Conservation (phyloP, 306 rosid species). For the Castanea mollissima region DNA sequence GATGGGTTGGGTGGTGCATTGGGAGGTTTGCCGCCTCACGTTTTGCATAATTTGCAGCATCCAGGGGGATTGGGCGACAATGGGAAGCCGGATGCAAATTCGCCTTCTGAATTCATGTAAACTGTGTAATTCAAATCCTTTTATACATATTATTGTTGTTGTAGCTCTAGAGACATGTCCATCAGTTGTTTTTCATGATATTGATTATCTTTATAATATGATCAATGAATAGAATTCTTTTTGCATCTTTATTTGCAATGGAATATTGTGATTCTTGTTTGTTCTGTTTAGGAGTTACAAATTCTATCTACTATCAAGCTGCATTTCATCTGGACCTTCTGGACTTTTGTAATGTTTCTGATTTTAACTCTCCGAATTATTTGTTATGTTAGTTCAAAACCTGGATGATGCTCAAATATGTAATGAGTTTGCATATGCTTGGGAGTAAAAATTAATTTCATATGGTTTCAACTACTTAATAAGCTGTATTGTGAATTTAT, state of each 20-base stretch:
- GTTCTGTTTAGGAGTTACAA: neutral
- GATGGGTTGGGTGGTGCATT: slow-evolving; percentile 73
- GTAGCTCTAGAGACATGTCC: slow-evolving; percentile 7
- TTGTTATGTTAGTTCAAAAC: neutral
- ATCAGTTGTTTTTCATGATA: neutral
- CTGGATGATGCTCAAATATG: slow-evolving; percentile 12
- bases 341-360: slow-evolving; percentile 9
- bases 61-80: slow-evolving; percentile 55
- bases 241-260: slow-evolving; percentile 4
- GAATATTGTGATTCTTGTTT: slow-evolving; percentile 6
- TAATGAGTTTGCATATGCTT: slow-evolving; percentile 13
- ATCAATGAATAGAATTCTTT: slow-evolving; percentile 3
- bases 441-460: slow-evolving; percentile 10
- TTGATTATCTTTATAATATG: neutral
- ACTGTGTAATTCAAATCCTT: slow-evolving; percentile 16
- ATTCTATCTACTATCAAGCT: neutral
- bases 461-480: slow-evolving; percentile 9
- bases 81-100: slow-evolving; percentile 79
- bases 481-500: slow-evolving; percentile 3
- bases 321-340: slow-evolving; percentile 13
- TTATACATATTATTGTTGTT: neutral
- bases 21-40: slow-evolving; percentile 71
- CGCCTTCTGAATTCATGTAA: slow-evolving; percentile 80
- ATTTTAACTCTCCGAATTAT: neutral
- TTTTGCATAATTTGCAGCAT: slow-evolving; percentile 76